phyloP scores from a whole-genome alignment of 1,139 yeast genomes.

The Pichia sp. region DNA sequence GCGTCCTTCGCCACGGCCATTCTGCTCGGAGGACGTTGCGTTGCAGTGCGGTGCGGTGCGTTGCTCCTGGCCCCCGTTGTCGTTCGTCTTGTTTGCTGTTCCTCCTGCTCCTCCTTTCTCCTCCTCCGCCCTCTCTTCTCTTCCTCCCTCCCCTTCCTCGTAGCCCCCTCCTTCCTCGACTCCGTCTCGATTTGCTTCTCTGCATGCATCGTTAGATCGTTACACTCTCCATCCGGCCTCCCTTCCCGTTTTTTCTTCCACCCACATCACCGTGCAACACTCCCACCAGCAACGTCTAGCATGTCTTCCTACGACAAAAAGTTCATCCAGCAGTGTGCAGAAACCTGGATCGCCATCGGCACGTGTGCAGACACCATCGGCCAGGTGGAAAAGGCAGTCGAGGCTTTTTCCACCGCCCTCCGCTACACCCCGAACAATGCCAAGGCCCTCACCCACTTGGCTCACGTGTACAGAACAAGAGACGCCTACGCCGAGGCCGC shows the following conservation, averaged over 20 bases:
- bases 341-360: constrained; percentile 91
- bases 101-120: background rate
- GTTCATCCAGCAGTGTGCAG: constrained; percentile 67
- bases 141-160: background rate
- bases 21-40: too few species aligned
- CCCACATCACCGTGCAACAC: too few species aligned
- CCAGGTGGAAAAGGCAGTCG: constrained; percentile 83
- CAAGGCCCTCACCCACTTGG: constrained; percentile 78
- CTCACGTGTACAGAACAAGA: constrained; percentile 80
- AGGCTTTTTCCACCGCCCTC: constrained; percentile 86
- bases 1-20: too few species aligned
- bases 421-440: constrained; percentile 83
- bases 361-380: constrained; percentile 86
- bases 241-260: background rate
- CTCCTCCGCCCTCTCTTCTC: background rate
- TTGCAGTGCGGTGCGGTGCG: too few species aligned
- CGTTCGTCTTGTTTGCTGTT: background rate
- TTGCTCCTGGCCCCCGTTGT: background rate
- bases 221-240: background rate
- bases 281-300: background rate
- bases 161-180: background rate
- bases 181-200: background rate
- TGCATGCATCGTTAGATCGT: background rate
- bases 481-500: constrained; percentile 93
- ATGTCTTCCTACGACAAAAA: constrained; percentile 25